Conservation (phyloP, 139 green algal species). For the Tetradesmus lagerheimii region DNA sequence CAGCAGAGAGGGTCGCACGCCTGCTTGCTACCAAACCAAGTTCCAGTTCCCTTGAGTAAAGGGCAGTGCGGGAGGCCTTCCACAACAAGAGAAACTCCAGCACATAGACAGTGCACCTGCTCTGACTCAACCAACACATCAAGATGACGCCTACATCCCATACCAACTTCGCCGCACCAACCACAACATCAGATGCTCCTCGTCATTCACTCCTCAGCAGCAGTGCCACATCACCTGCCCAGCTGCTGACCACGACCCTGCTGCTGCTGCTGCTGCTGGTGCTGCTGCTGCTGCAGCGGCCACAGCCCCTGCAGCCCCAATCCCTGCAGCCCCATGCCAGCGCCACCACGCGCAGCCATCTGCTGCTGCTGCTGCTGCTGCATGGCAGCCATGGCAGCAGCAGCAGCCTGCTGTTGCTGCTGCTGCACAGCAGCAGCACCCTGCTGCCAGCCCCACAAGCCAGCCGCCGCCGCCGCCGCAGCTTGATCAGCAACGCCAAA, state of each 20-base stretch:
- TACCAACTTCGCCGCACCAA: too few relatives aligned
- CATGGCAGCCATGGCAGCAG: constrained; percentile 20
- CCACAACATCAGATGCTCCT: too few relatives aligned
- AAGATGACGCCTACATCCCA: too few relatives aligned
- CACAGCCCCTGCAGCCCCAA: background rate
- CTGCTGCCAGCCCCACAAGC: constrained; percentile 32
- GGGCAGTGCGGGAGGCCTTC: too few relatives aligned
- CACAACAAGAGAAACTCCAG: too few relatives aligned
- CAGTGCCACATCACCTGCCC: too few relatives aligned
- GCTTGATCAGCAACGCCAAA: background rate
- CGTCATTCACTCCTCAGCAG: too few relatives aligned
- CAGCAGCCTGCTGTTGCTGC: constrained; percentile 1
- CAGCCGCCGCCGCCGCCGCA: background rate
- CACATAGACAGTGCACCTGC: too few relatives aligned
- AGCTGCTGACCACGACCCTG: background rate
- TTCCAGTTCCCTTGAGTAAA: too few relatives aligned
- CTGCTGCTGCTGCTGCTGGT: constrained; percentile 8
- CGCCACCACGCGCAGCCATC: background rate
- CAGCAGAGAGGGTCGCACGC: too few relatives aligned
- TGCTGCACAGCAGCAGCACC: constrained; percentile 21
- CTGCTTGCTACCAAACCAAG: too few relatives aligned
- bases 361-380: constrained; percentile 32
- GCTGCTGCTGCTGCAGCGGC: constrained; percentile 33
- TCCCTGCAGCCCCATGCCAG: background rate
- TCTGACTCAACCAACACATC: too few relatives aligned